Evolutionary conservation across 2,329 filamentous ascomycete species (phyloP).

Genomic region (Calonectria henricotiae): DNA sequence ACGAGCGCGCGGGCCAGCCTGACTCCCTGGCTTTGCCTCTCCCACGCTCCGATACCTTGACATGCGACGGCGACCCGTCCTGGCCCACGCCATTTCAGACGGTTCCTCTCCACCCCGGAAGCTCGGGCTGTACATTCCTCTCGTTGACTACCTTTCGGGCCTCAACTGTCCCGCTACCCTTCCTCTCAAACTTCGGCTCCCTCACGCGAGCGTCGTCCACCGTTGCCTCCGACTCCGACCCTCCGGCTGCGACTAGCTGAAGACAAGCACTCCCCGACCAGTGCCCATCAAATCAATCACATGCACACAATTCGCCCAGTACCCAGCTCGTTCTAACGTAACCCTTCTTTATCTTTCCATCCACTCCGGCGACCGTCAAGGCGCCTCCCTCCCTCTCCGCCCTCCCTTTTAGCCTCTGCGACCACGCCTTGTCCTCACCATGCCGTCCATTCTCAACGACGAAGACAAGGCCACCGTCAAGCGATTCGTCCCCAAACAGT

Average conservation of each 20-base stretch:
- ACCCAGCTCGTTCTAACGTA: constrained; percentile 32
- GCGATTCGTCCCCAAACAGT: constrained; percentile 91
- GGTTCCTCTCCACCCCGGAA: constrained; percentile 49
- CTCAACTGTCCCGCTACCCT: constrained; percentile 29
- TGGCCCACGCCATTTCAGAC: constrained; percentile 51
- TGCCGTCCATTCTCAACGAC: constrained; percentile 84
- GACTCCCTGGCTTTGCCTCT: constrained; percentile 42
- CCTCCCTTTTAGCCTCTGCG: constrained; percentile 7
- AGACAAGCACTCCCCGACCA: constrained; percentile 47
- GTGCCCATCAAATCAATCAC: constrained; percentile 48
- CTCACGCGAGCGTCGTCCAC: constrained; percentile 52
- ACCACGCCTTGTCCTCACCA: constrained; percentile 54
- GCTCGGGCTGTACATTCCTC: constrained; percentile 51
- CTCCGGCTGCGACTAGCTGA: constrained; percentile 38
- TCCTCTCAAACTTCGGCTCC: constrained; percentile 41
- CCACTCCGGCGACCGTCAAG: constrained; percentile 17
- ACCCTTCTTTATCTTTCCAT: constrained; percentile 12
- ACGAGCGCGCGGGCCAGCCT: constrained; percentile 42
- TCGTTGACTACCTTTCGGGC: constrained; percentile 37
- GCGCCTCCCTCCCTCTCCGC: not conserved
- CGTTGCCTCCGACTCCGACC: constrained; percentile 28
- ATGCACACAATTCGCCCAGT: constrained; percentile 47
- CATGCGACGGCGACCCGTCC: constrained; percentile 51
- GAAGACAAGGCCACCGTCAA: constrained; percentile 98
- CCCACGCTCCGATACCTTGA: constrained; percentile 47